phyloP scores from a whole-genome alignment of 768 basidiomycete genomes.

The Daedaleopsis sinensis region DNA sequence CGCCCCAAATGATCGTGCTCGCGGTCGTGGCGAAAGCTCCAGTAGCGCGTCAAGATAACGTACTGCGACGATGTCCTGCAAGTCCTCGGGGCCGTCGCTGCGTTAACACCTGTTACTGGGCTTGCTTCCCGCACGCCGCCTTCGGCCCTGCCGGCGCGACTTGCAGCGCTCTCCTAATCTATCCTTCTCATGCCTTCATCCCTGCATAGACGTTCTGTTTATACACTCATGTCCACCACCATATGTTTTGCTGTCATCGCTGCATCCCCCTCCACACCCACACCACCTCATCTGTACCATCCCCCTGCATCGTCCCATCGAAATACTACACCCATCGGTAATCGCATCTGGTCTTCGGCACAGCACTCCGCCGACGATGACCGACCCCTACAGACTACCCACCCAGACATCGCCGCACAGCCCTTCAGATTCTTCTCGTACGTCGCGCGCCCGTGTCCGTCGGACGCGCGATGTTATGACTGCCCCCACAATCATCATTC shows the following conservation, averaged over 20 bases:
- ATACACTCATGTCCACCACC: slow-evolving; percentile 3
- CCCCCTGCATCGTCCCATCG: background rate
- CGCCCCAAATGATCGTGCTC: slow-evolving; percentile 3
- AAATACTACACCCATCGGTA: slow-evolving; percentile 14
- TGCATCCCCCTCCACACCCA: slow-evolving; percentile 6
- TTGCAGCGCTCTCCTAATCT: slow-evolving; percentile 2
- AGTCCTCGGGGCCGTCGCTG: slow-evolving; percentile 4
- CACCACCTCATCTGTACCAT: background rate
- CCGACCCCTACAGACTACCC: slow-evolving; percentile 7
- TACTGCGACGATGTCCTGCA: slow-evolving; percentile 3
- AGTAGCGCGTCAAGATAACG: slow-evolving; percentile 21
- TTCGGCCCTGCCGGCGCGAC: slow-evolving; percentile 15
- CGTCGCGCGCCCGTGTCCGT: slow-evolving; percentile 1
- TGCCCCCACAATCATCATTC: background rate
- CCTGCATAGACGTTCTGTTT: slow-evolving; percentile 2
- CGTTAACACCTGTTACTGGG: slow-evolving; percentile 13
- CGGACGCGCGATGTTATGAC: slow-evolving; percentile 8
- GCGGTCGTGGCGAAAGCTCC: slow-evolving; percentile 20
- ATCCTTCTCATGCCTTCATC: background rate
- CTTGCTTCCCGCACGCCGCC: slow-evolving; percentile 5
- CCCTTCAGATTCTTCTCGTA: slow-evolving; percentile 1
- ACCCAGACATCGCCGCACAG: slow-evolving; percentile 1
- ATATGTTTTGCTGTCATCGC: slow-evolving; percentile 13
- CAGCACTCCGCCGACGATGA: slow-evolving; percentile 7
- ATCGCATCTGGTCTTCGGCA: slow-evolving; percentile 12